phyloP scores from a whole-genome alignment of 2,329 filamentous ascomycete genomes.

The Hypomyces perniciosus region DNA sequence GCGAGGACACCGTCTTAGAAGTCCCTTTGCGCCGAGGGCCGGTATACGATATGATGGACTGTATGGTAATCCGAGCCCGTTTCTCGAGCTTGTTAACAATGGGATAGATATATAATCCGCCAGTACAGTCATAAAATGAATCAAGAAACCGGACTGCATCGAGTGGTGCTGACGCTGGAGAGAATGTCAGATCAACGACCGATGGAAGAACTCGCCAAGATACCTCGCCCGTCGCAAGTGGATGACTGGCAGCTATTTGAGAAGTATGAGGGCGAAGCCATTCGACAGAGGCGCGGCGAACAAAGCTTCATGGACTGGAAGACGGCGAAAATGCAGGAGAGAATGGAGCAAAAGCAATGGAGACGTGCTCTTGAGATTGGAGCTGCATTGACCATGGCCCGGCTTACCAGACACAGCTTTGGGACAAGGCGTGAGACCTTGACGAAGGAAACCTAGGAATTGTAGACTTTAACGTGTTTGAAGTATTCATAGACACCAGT shows the following conservation, averaged over 20 bases:
- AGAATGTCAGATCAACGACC: conserved; percentile 36
- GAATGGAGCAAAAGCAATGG: conserved; percentile 23
- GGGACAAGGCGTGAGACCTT: not conserved
- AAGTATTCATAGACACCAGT: too few relatives aligned
- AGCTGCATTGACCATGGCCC: conserved; percentile 18
- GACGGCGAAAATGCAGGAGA: conserved; percentile 26
- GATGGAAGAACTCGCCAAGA: conserved; percentile 36
- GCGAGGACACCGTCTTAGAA: conserved; percentile 44
- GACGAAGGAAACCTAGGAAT: not conserved
- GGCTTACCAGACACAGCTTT: conserved; percentile 8
- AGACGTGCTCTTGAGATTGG: conserved; percentile 22
- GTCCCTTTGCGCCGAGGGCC: conserved; percentile 43
- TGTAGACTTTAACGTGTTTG: not conserved
- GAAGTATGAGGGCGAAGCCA: conserved; percentile 38
- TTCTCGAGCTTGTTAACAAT: not conserved
- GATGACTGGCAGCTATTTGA: conserved; percentile 52
- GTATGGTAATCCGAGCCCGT: conserved; percentile 29
- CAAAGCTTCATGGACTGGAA: conserved; percentile 37
- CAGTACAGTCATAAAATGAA: conserved; percentile 42
- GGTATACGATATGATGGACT: conserved; percentile 54
- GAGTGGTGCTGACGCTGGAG: conserved; percentile 42
- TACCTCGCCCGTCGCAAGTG: conserved; percentile 48
- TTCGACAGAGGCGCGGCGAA: conserved; percentile 34
- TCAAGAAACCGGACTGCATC: conserved; percentile 33
- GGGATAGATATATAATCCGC: conserved; percentile 41